phyloP scores from a whole-genome alignment of 2,329 filamentous ascomycete genomes.

The Trichoderma asperellum region DNA sequence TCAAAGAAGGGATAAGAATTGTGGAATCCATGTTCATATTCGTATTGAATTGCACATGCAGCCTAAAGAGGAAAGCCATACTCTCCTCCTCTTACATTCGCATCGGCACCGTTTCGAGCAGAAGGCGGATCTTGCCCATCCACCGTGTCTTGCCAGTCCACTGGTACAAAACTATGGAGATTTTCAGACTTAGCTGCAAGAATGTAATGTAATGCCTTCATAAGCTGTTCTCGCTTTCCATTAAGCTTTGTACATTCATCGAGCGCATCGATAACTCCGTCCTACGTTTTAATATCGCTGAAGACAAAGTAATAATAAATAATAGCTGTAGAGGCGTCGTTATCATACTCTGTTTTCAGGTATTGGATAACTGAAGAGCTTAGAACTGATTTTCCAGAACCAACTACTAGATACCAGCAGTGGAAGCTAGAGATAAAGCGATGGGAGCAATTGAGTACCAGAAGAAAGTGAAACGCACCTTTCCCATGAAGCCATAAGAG shows the following conservation, averaged over 20 bases:
- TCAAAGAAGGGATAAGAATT: too few species aligned
- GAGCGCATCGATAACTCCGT: conserved; percentile 18
- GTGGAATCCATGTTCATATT: too few species aligned
- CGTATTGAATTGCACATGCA: conserved; percentile 17
- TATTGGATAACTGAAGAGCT: conserved; percentile 17
- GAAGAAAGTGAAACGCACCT: not conserved
- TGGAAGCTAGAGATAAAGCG: not conserved
- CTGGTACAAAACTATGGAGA: conserved; percentile 26
- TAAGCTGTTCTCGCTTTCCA: not conserved
- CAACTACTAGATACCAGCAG: not conserved
- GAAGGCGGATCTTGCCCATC: conserved; percentile 3
- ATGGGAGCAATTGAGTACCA: not conserved
- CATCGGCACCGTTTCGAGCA: conserved; percentile 24
- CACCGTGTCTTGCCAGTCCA: not conserved
- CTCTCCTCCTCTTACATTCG: not conserved
- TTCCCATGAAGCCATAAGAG: conserved; percentile 28
- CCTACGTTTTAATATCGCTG: conserved; percentile 18
- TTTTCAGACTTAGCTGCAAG: not conserved
- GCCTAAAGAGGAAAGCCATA: conserved; percentile 30
- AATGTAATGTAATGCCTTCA: not conserved
- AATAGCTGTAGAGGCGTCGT: not conserved
- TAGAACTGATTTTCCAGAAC: conserved; percentile 19
- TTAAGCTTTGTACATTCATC: conserved; percentile 22
- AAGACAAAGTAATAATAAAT: conserved; percentile 26
- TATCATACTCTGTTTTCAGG: not conserved